Evolutionary conservation across 2,329 filamentous ascomycete species (phyloP), one percentile per base, ranked within the genome.

Genomic region (Curvularia sp.): DNA sequence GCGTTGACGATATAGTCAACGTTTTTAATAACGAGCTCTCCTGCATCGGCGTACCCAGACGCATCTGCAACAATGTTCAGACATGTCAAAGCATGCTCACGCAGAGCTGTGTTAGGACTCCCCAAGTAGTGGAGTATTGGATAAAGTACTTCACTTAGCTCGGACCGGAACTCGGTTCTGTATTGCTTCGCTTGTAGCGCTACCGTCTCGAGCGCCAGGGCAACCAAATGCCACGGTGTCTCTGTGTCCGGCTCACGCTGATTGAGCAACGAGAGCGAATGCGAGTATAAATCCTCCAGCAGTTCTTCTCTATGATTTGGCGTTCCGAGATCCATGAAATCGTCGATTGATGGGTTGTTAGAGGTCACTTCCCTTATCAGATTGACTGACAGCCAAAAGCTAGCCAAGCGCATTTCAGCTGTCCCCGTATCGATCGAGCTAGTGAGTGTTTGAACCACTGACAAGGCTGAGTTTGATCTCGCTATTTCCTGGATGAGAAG

Each of bases 1-100:
- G 95, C 92, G 72, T 98, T 98, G 60, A 98, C 89, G 78, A 99
- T 90, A 75, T 99, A 99, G 76, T 99, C 95, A 15, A 92, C 93
- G 61, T 99, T 99, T 52, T 90, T 88, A 28, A 98, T 86, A 39
- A 99, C 89, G 64, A 99, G 81, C 15, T 91, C 87, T 26, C 89
- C 89, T 4, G 94, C 89, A 67, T 84, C 88, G 0, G 73, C 61
- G 69, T 98, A 99, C 1, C 85, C 87, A 68, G 92, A 97, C 0
- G 89, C 84, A 2, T 78, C 72, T 0, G 94, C 89, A n/a, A 97
- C 82, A 18, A 88, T 86, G 70, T 97, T 95, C 13, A 99, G 82
- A 35, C 91, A 90, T 4, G 88, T 86, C 62, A 97, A 89, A 5
- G 94, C 92, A 75, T 98, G 93, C 31, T 86, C 85, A 64, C 93